These are phyloP conservation scores for Helminthosporium solani DNA, from an alignment of 2,329 filamentous ascomycete genomes.

Conservation along the genomic window DNA sequence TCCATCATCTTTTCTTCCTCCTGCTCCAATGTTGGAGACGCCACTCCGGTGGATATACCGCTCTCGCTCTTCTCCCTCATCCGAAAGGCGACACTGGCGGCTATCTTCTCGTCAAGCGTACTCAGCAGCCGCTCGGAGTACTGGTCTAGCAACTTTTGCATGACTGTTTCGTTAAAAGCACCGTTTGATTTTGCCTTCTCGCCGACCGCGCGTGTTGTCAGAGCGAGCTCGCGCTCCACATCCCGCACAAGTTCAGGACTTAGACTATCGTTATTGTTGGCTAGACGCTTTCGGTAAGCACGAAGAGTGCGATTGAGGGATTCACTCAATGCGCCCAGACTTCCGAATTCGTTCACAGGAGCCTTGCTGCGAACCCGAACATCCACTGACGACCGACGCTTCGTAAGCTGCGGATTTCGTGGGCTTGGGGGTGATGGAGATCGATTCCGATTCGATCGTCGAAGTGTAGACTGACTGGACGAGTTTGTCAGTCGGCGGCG, in stretches of 20 bases:
- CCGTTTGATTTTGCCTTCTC: slow-evolving; percentile 45
- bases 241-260: slow-evolving; percentile 51
- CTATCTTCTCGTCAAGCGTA: slow-evolving; percentile 70
- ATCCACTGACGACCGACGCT: slow-evolving; percentile 52
- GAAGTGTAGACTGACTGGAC: slow-evolving; percentile 20
- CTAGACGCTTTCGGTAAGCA: slow-evolving; percentile 60
- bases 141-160: slow-evolving; percentile 66
- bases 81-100: slow-evolving; percentile 41
- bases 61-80: slow-evolving; percentile 37
- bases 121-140: slow-evolving; percentile 72
- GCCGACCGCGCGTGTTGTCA: slow-evolving; percentile 47
- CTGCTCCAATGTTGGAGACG: slow-evolving; percentile 10
- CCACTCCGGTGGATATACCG: slow-evolving; percentile 11
- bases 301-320: slow-evolving; percentile 59
- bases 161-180: slow-evolving; percentile 44
- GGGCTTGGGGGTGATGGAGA: slow-evolving; percentile 48
- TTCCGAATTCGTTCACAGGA: slow-evolving; percentile 35
- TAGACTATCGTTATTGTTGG: slow-evolving; percentile 50
- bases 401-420: slow-evolving; percentile 37
- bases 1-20: slow-evolving; percentile 1
- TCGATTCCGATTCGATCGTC: slow-evolving; percentile 35
- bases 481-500: slow-evolving; percentile 22
- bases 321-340: slow-evolving; percentile 49
- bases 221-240: slow-evolving; percentile 58
- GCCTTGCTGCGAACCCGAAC: slow-evolving; percentile 51